These are phyloP conservation scores for Candida michaelii DNA, from an alignment of 805 yeast species.

Conservation along the genomic window DNA sequence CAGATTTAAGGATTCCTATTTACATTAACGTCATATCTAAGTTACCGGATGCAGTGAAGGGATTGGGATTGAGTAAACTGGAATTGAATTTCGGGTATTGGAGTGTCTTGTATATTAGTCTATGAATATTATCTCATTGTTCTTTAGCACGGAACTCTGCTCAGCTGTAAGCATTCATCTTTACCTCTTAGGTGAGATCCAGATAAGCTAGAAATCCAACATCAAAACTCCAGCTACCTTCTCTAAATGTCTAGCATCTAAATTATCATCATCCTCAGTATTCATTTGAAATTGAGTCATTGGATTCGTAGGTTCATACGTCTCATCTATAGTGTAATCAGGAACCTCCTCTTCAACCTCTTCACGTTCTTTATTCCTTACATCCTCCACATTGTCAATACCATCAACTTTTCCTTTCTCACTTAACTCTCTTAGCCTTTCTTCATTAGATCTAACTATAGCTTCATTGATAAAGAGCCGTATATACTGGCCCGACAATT, in stretches of 20 bases:
- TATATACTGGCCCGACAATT: constrained; percentile 53
- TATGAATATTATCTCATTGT: too few species aligned
- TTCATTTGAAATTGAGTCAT: constrained; percentile 9
- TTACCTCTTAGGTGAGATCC: too few species aligned
- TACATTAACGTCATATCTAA: constrained; percentile 27
- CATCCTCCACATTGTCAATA: constrained; percentile 26
- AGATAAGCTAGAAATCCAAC: constrained; percentile 52
- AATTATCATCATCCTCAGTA: constrained; percentile 23
- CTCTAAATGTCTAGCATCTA: constrained; percentile 56
- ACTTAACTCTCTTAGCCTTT: constrained; percentile 34
- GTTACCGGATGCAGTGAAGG: constrained; percentile 22
- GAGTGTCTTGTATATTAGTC: constrained; percentile 18
- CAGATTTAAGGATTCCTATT: constrained; percentile 26
- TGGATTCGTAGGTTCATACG: constrained; percentile 4
- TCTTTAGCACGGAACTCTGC: too few species aligned
- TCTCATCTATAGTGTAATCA: constrained; percentile 18
- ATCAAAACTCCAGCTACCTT: constrained; percentile 57
- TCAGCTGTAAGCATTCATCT: too few species aligned
- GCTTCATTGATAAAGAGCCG: constrained; percentile 61
- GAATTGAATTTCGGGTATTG: constrained; percentile 28
- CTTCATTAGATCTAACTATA: constrained; percentile 55
- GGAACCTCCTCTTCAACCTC: constrained; percentile 19
- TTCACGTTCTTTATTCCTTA: constrained; percentile 13
- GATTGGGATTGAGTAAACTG: constrained; percentile 15
- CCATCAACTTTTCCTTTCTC: constrained; percentile 27